A percentile compares a stretch with the other conserved stretches of the same genome.
phyloP scores from a whole-genome alignment of 345 rosid species.

The Mallotus nudiflorus region DNA sequence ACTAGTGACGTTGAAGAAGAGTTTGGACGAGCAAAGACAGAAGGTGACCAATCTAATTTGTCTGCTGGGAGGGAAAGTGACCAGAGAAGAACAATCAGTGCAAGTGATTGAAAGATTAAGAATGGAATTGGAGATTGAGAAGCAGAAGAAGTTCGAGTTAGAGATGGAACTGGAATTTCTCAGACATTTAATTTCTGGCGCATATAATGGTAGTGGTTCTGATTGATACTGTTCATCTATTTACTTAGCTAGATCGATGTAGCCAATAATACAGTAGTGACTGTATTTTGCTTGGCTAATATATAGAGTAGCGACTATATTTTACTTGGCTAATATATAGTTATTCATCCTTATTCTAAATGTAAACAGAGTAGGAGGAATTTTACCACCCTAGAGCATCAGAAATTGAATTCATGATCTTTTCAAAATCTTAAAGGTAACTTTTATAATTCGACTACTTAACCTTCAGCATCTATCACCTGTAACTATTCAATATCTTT shows the following conservation, averaged over 20 bases:
- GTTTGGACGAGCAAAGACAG: conserved; percentile 71
- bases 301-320: too few species aligned
- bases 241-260: too few species aligned
- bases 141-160: conserved; percentile 40
- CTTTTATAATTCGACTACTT: too few species aligned
- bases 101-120: conserved; percentile 47
- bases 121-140: conserved; percentile 55
- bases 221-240: neutral
- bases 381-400: too few species aligned
- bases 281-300: too few species aligned
- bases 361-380: too few species aligned
- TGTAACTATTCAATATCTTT: neutral
- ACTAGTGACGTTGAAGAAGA: conserved; percentile 44
- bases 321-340: too few species aligned
- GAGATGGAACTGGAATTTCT: conserved; percentile 48
- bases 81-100: conserved; percentile 51
- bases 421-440: too few species aligned
- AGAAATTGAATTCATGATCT: too few species aligned
- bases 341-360: too few species aligned
- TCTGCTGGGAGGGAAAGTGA: conserved; percentile 50
- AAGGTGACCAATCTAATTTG: conserved; percentile 47
- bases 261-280: too few species aligned
- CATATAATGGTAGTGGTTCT: neutral
- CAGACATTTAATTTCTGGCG: conserved; percentile 33
- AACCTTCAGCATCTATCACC: too few species aligned